Evolutionary conservation across 768 basidiomycete genomes (phyloP).

Genomic region (Lentinula boryana): DNA sequence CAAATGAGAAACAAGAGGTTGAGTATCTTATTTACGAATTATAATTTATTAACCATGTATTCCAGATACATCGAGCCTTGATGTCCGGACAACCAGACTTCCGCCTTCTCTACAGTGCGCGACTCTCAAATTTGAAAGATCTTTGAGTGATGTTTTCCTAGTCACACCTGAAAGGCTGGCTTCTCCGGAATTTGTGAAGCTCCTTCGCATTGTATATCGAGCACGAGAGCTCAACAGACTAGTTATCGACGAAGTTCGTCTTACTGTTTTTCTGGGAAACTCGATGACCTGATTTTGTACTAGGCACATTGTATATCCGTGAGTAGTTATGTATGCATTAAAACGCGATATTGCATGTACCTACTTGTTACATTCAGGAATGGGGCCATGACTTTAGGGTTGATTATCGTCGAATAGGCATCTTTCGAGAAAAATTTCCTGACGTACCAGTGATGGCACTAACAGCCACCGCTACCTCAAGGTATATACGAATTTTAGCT

Average conservation of each 20-base stretch:
- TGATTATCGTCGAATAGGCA: conserved; percentile 68
- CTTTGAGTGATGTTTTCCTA: conserved; percentile 15
- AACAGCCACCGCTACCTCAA: conserved; percentile 75
- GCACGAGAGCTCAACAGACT: conserved; percentile 61
- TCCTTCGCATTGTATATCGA: conserved; percentile 46
- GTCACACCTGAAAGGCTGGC: conserved; percentile 76
- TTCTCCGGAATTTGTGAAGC: conserved; percentile 42
- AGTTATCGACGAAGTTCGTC: conserved; percentile 72
- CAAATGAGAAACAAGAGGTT: conserved; percentile 51
- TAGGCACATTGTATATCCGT: conserved; percentile 85
- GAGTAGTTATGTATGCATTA: conserved; percentile 11
- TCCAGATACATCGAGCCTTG: conserved; percentile 58
- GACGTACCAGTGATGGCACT: conserved; percentile 82
- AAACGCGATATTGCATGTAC: background rate
- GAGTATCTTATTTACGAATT: background rate
- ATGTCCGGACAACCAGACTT: conserved; percentile 49
- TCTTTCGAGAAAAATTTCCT: conserved; percentile 60
- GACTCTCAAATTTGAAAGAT: background rate
- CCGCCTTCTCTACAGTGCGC: conserved; percentile 68
- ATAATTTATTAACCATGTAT: background rate
- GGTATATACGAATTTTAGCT: conserved; percentile 30
- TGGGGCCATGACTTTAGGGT: conserved; percentile 81
- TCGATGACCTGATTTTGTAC: background rate
- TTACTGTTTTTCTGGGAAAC: background rate
- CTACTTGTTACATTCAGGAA: conserved; percentile 39